Conservation (phyloP, 176 grass and related monocot genomes). For the Ensete ventricosum region DNA sequence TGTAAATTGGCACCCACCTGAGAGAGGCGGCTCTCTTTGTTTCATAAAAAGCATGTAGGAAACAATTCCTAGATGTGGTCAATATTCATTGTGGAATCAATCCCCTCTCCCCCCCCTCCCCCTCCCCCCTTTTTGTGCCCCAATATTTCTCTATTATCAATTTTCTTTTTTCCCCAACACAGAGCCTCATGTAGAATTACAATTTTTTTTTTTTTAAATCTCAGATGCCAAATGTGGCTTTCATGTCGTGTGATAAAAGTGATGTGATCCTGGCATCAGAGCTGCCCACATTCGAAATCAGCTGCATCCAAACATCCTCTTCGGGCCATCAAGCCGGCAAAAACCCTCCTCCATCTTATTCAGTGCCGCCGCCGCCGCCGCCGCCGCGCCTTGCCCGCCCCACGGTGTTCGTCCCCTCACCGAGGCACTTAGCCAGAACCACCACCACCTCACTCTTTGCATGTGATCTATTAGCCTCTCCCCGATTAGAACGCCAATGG, state of each 20-base stretch:
- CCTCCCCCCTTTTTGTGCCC: neutral
- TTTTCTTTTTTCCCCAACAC: neutral
- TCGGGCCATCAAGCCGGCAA: too few species aligned
- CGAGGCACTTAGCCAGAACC: too few species aligned
- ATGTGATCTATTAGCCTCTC: constrained; percentile 29
- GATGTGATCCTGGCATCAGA: neutral
- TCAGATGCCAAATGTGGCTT: too few species aligned
- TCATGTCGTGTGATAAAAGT: too few species aligned
- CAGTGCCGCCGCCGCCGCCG: too few species aligned
- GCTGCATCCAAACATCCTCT: neutral
- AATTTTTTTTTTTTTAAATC: too few species aligned
- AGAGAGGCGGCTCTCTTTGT: neutral
- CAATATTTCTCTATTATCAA: neutral
- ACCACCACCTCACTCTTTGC: too few species aligned
- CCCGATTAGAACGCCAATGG: constrained; percentile 36
- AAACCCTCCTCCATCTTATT: too few species aligned
- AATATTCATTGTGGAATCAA: neutral
- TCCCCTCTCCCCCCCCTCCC: too few species aligned
- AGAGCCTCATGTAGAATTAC: neutral
- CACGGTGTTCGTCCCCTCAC: too few species aligned
- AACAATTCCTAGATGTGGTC: neutral
- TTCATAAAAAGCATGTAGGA: constrained; percentile 10
- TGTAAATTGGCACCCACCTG: neutral
- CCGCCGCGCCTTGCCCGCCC: too few species aligned
- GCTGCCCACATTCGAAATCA: neutral